phyloP scores from a whole-genome alignment of 352 stramenopile species.

The Globisporangium nodosum region DNA sequence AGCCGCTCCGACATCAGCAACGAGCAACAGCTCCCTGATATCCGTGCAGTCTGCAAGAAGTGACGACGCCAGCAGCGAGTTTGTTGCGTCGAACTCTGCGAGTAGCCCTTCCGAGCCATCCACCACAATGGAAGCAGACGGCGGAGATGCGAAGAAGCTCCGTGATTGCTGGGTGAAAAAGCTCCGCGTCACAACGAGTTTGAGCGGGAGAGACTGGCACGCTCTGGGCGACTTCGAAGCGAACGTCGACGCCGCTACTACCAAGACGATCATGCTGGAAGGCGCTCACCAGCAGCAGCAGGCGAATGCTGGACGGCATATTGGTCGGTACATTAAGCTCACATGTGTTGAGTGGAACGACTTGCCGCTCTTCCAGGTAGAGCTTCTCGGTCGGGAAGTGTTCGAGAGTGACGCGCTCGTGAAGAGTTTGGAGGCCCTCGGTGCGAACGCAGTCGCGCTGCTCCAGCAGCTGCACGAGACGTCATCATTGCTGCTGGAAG shows the following conservation, averaged over 20 bases:
- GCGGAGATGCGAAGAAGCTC: conserved; percentile 3
- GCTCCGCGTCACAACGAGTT: conserved; percentile 48
- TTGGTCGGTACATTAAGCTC: conserved; percentile 60
- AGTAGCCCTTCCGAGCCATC: not conserved
- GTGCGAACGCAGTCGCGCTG: conserved; percentile 28
- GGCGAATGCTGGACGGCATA: not conserved
- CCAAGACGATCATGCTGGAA: conserved; percentile 29
- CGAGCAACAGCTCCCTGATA: not conserved
- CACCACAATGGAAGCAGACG: not conserved
- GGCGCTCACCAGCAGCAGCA: conserved; percentile 9
- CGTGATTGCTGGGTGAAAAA: conserved; percentile 56
- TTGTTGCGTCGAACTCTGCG: not conserved
- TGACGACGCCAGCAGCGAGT: not conserved
- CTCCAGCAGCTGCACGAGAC: conserved; percentile 52
- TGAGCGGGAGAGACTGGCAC: conserved; percentile 58
- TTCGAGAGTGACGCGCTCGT: conserved; percentile 43
- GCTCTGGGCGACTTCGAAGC: conserved; percentile 56
- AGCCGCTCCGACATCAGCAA: not conserved
- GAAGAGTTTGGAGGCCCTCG: conserved; percentile 35
- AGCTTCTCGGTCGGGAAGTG: conserved; percentile 58
- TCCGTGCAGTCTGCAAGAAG: not conserved
- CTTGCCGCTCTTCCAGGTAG: conserved; percentile 50
- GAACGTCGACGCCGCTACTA: conserved; percentile 30
- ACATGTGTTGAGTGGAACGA: conserved; percentile 62
- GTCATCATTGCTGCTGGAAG: conserved; percentile 48